Conservation (phyloP, 768 basidiomycete species). For the Boletus patriciae region DNA sequence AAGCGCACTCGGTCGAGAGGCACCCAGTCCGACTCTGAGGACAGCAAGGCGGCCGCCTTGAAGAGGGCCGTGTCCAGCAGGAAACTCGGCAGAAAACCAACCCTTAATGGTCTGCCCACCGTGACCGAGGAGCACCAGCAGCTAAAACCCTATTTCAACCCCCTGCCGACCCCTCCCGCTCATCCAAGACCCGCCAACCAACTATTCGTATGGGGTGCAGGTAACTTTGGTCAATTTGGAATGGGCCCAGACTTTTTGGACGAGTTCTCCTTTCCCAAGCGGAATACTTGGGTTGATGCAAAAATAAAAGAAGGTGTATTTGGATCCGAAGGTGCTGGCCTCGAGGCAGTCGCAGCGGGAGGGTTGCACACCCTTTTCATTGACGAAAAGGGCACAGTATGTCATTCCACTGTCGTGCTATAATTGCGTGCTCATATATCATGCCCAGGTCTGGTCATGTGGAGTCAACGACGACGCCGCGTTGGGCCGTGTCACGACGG, state of each 20-base stretch:
- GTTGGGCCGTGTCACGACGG: conserved; percentile 72
- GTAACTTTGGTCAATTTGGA: conserved; percentile 95
- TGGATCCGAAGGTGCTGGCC: conserved; percentile 71
- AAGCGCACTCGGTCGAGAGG: conserved; percentile 47
- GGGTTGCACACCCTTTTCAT: conserved; percentile 89
- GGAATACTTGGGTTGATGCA: conserved; percentile 74
- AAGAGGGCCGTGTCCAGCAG: conserved; percentile 27
- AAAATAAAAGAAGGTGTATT: conserved; percentile 71
- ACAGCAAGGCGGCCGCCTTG: conserved; percentile 29
- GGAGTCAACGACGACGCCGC: conserved; percentile 89
- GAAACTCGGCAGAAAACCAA: conserved; percentile 32
- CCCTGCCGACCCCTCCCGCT: conserved; percentile 58
- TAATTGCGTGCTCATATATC: conserved; percentile 2
- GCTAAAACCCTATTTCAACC: conserved; percentile 60
- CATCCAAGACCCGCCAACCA: conserved; percentile 64
- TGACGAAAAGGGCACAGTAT: conserved; percentile 86
- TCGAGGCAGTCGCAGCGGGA: conserved; percentile 78
- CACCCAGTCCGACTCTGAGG: conserved; percentile 45
- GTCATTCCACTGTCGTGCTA: conserved; percentile 33
- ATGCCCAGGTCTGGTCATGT: conserved; percentile 72
- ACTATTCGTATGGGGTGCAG: conserved; percentile 87
- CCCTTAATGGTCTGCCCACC: conserved; percentile 31
- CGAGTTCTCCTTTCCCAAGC: conserved; percentile 74
- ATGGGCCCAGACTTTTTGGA: conserved; percentile 73
- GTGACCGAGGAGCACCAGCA: conserved; percentile 39